Evolutionary conservation across 2,329 filamentous ascomycete species (phyloP).

Genomic region (Cytospora leucostoma): DNA sequence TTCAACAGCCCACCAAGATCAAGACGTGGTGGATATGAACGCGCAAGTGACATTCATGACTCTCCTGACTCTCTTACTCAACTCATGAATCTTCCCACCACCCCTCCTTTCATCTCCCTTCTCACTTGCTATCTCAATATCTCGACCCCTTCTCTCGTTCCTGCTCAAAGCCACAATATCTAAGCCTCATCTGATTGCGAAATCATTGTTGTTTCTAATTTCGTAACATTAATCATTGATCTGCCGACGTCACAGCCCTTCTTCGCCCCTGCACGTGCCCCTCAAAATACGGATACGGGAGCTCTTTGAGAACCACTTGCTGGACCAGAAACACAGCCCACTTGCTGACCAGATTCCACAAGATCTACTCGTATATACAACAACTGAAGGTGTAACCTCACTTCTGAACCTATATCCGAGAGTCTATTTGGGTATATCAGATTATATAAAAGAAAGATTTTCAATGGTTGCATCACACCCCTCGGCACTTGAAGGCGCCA

Average conservation of each 20-base stretch:
- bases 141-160: background rate
- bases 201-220: conserved; percentile 10
- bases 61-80: no score
- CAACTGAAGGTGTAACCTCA: background rate
- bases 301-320: background rate
- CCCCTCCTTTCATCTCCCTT: background rate
- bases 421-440: background rate
- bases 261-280: conserved; percentile 20
- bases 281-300: conserved; percentile 13
- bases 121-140: background rate
- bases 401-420: background rate
- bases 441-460: background rate
- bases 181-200: background rate
- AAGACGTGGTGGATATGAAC: background rate
- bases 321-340: background rate
- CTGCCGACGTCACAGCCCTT: conserved; percentile 16
- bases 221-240: conserved; percentile 11
- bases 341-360: background rate
- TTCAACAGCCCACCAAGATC: background rate
- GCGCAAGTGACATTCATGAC: background rate
- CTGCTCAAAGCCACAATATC: background rate
- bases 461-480: conserved; percentile 21
- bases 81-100: background rate
- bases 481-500: conserved; percentile 1
- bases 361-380: background rate